phyloP scores from a whole-genome alignment of 192 early-diverging fungal genomes.

The Backusella tuberculispora region DNA sequence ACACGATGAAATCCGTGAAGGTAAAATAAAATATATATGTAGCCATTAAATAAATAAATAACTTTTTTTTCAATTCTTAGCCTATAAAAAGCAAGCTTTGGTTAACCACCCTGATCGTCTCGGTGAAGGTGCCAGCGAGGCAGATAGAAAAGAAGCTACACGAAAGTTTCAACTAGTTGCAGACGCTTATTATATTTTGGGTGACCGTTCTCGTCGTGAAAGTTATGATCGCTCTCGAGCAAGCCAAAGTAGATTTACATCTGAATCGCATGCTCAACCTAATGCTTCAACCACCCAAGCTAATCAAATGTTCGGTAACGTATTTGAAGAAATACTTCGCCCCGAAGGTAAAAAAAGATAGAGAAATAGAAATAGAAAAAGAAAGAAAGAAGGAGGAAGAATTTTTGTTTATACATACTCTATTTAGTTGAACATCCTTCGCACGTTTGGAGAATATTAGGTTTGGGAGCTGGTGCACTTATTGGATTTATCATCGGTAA shows the following conservation, averaged over 20 bases:
- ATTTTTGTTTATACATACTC: not conserved
- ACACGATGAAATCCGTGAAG: conserved; percentile 32
- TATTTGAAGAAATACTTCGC: conserved; percentile 41
- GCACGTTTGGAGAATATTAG: conserved; percentile 36
- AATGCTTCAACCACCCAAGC: conserved; percentile 21
- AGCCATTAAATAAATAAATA: not conserved
- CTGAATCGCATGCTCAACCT: not conserved
- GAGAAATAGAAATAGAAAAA: too few relatives aligned
- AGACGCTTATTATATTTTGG: conserved; percentile 40
- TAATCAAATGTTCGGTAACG: conserved; percentile 35
- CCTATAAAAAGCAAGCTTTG: conserved; percentile 42
- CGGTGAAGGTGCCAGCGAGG: not conserved
- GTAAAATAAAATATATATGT: not conserved
- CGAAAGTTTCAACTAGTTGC: conserved; percentile 35
- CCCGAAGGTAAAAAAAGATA: conserved; percentile 31
- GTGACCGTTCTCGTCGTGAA: conserved; percentile 27
- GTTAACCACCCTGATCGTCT: conserved; percentile 41
- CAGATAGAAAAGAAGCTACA: conserved; percentile 30
- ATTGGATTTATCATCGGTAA: conserved; percentile 41
- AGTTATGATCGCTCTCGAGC: conserved; percentile 32
- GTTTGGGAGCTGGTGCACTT: conserved; percentile 35
- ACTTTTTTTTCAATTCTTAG: not conserved
- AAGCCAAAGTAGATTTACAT: not conserved
- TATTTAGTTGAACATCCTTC: conserved; percentile 34
- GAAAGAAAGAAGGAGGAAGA: not conserved